Evolutionary conservation across 768 basidiomycete species (phyloP).

Genomic region (Phaeolepiota aurea): DNA sequence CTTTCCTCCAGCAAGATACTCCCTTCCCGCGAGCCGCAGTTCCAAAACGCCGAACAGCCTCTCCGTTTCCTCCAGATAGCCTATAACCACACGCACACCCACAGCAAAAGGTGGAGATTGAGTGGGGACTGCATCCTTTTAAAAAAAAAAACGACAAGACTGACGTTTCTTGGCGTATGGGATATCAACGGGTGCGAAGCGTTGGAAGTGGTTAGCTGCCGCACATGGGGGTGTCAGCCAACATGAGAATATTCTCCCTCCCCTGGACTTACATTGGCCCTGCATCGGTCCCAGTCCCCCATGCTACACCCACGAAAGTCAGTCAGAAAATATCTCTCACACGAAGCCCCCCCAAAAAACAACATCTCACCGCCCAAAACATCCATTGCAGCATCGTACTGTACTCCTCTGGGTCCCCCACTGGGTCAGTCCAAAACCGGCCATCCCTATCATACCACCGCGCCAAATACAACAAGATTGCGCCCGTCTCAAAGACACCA

Average conservation of each 20-base stretch:
- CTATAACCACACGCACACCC: conserved; percentile 18
- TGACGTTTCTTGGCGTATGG: conserved; percentile 54
- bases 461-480: conserved; percentile 71
- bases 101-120: conserved; percentile 4
- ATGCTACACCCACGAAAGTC: too few relatives aligned
- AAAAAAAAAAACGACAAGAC: conserved; percentile 9
- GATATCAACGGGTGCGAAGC: conserved; percentile 49
- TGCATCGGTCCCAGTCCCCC: conserved; percentile 77
- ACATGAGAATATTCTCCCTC: too few relatives aligned
- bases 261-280: conserved; percentile 43
- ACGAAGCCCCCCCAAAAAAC: background rate
- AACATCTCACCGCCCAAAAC: conserved; percentile 51
- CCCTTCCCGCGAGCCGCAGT: conserved; percentile 53
- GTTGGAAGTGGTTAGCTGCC: conserved; percentile 59
- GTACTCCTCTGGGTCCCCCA: conserved; percentile 39
- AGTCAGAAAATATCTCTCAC: background rate
- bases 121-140: background rate
- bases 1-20: conserved; percentile 65
- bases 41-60: conserved; percentile 77
- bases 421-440: conserved; percentile 52
- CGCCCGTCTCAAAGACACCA: conserved; percentile 61
- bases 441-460: conserved; percentile 65
- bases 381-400: conserved; percentile 75
- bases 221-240: too few relatives aligned
- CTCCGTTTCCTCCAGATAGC: conserved; percentile 69